Percentiles rank a stretch among this genome's conserved stretches.
phyloP scores from a whole-genome alignment of 306 rosid genomes.

The Boehmeria nivea region DNA sequence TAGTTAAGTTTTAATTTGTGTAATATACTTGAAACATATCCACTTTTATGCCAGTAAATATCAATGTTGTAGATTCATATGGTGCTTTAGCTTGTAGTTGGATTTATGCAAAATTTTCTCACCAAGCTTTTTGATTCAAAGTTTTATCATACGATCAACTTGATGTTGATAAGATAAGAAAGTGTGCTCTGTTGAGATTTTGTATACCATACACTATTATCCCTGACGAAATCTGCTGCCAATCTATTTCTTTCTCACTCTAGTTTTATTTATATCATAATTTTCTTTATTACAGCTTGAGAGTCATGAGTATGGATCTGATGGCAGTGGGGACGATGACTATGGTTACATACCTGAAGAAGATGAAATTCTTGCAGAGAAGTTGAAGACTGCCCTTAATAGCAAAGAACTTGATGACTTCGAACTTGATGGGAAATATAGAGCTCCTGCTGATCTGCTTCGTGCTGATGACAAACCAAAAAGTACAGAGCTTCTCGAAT shows the following conservation, averaged over 20 bases:
- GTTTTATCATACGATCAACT: too few species aligned
- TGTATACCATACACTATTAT: too few species aligned
- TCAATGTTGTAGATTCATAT: too few species aligned
- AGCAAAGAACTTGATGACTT: constrained; percentile 32
- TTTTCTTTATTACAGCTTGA: constrained; percentile 42
- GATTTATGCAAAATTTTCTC: too few species aligned
- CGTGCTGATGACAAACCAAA: constrained; percentile 27
- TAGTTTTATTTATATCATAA: constrained; percentile 9
- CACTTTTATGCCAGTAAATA: too few species aligned
- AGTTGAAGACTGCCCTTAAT: constrained; percentile 49
- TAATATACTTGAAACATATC: too few species aligned
- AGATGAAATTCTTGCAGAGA: constrained; percentile 59
- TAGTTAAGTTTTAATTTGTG: background rate
- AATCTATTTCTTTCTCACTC: background rate
- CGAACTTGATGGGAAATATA: constrained; percentile 45
- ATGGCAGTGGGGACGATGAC: constrained; percentile 26
- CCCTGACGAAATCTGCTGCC: too few species aligned
- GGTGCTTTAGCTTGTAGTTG: too few species aligned
- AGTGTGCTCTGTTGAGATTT: too few species aligned
- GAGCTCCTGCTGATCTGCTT: constrained; percentile 70
- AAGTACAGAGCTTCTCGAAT: constrained; percentile 38
- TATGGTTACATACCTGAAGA: constrained; percentile 45
- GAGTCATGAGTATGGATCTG: constrained; percentile 54
- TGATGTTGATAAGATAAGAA: too few species aligned
- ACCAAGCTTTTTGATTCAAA: too few species aligned